phyloP scores from a whole-genome alignment of 371 early-diverging fungal species.

The Mortierella sp. region DNA sequence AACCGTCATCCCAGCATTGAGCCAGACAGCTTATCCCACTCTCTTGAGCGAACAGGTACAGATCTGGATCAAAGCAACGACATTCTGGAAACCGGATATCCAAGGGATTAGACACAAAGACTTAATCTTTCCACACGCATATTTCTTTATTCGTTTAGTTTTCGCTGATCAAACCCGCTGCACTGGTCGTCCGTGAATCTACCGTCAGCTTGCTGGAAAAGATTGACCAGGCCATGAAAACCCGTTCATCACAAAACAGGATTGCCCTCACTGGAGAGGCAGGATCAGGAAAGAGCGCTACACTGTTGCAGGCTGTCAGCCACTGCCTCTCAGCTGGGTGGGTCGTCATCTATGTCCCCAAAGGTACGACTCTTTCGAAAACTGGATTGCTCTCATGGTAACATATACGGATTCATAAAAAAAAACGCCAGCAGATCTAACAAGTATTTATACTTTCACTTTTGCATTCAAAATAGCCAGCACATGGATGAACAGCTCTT shows the following conservation, averaged over 20 bases:
- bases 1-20: constrained; percentile 36
- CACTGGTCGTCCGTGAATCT: constrained; percentile 53
- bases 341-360: constrained; percentile 60
- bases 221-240: constrained; percentile 47
- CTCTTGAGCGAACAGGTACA: constrained; percentile 52
- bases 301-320: constrained; percentile 59
- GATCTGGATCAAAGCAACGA: neutral
- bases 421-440: neutral
- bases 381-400: neutral
- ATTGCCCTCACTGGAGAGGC: constrained; percentile 53
- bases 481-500: constrained; percentile 57
- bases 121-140: neutral
- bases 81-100: neutral
- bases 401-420: neutral
- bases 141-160: constrained; percentile 28
- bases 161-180: constrained; percentile 50
- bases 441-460: neutral
- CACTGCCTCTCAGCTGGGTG: constrained; percentile 58
- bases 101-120: neutral
- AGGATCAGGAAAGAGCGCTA: constrained; percentile 59
- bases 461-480: constrained; percentile 33
- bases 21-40: constrained; percentile 41
- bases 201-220: constrained; percentile 46
- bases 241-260: constrained; percentile 43
- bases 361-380: constrained; percentile 29